Evolutionary conservation across 768 basidiomycete species (phyloP), one percentile per base, ranked within the genome.

Genomic region (Gymnopilus dilepis): DNA sequence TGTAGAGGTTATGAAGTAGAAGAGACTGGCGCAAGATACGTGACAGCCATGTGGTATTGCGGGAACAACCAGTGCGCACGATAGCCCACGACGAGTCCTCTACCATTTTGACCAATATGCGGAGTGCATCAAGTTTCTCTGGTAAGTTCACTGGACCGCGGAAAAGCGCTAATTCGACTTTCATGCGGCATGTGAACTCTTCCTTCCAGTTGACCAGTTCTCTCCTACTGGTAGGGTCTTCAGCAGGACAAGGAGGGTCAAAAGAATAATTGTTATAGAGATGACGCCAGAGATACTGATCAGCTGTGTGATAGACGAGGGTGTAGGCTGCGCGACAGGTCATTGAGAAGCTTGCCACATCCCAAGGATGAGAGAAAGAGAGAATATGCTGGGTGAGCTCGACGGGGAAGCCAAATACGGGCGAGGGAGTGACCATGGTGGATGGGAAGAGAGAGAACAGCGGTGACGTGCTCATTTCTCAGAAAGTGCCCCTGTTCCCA

Each of bases 221-320:
- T 56, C 41, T 58, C 47, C 40, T 61, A 57, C 37, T 34, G 48
- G 53, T 31, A 57, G 48, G 62, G 52, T 66, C 64, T 51, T 51
- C 40, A n/a, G 75, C 68, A 41, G 70, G 59, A 15, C 84, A 77
- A n/a, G 88, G 88, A 67, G 89, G 84, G 69, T 92, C 91, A 71
- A 90, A 91, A 6, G 82, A 80, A 48, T 74, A 69, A 22, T 74
- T 58, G 38, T 89, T 81, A 72, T 88, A 91, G 54, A 91, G 76
- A 55, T 83, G 76, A 56, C 86, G 85, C 90, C 90, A 93, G 40
- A 93, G 80, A 68, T 85, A 84, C 48, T 83, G 81, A 73, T 89
- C 86, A 28, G 75, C 61, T 30, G 77, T 61, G 21, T 75, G 70
- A 67, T 86, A 84, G 43, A 90, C 80, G 47, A 90, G 73, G 40